Conservation (phyloP, 164 flowering plant genomes). For the Nelumbo lutea region DNA sequence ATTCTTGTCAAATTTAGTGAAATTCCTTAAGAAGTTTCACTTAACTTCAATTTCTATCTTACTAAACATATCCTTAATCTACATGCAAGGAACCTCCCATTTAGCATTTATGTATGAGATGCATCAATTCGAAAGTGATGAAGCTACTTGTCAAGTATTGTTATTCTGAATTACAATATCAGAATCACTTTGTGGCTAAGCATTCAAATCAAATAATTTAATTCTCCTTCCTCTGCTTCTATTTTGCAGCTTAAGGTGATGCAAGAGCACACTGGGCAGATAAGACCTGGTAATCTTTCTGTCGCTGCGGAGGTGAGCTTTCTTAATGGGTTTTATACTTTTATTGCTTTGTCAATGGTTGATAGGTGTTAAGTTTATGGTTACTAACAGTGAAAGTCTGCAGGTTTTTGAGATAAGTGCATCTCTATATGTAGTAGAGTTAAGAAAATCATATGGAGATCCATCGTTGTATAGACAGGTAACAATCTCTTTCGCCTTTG, state of each 20-base stretch:
- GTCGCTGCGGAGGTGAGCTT: constrained; percentile 66
- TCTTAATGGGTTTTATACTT: not conserved
- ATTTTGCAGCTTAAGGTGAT: constrained; percentile 58
- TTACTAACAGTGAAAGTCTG: not conserved
- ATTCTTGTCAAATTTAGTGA: too few relatives aligned
- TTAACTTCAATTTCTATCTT: too few relatives aligned
- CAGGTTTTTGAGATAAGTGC: constrained; percentile 90
- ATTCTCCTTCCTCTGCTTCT: not conserved
- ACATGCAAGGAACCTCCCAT: too few relatives aligned
- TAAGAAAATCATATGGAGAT: constrained; percentile 84
- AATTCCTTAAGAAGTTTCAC: too few relatives aligned
- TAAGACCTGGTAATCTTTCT: constrained; percentile 44
- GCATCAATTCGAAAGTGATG: too few relatives aligned
- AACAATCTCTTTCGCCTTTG: not conserved
- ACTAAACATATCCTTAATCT: too few relatives aligned
- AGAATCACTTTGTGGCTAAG: too few relatives aligned
- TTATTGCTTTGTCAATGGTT: not conserved
- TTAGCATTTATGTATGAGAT: too few relatives aligned
- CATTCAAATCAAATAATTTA: too few relatives aligned
- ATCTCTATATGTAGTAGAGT: constrained; percentile 78
- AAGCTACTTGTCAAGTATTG: too few relatives aligned
- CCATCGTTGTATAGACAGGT: constrained; percentile 77
- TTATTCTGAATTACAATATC: too few relatives aligned
- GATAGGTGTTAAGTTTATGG: not conserved
- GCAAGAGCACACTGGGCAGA: constrained; percentile 46